Conservation (phyloP, 2,329 filamentous ascomycete genomes). For the Aspergillus amoenus region DNA sequence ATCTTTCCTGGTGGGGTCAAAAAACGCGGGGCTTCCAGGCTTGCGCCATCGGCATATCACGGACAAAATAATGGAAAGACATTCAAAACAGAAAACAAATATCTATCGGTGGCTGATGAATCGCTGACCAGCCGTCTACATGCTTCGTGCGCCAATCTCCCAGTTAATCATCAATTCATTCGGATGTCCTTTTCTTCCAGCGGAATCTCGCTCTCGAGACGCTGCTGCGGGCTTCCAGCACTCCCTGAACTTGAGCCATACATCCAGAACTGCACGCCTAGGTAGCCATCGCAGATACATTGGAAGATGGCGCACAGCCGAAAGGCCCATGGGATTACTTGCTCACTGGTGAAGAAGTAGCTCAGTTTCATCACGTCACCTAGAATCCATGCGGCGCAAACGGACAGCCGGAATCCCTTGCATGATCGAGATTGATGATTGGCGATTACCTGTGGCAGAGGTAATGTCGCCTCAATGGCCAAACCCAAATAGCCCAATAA, state of each 20-base stretch:
- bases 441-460: constrained; percentile 48
- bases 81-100: not conserved
- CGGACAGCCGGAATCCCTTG: constrained; percentile 50
- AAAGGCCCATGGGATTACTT: constrained; percentile 49
- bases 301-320: constrained; percentile 51
- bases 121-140: not conserved
- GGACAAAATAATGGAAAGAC: not conserved
- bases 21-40: constrained; percentile 4
- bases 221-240: constrained; percentile 25
- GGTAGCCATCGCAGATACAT: constrained; percentile 47
- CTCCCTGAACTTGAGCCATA: constrained; percentile 35
- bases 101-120: constrained; percentile 5
- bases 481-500: constrained; percentile 47
- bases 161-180: constrained; percentile 32
- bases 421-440: constrained; percentile 50
- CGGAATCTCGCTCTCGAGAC: constrained; percentile 26
- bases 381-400: constrained; percentile 48
- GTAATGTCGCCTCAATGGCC: constrained; percentile 49
- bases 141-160: not conserved
- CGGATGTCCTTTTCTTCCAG: constrained; percentile 40
- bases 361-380: constrained; percentile 53
- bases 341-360: constrained; percentile 48
- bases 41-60: not conserved
- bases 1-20: constrained; percentile 8
- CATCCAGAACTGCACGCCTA: constrained; percentile 50